These are phyloP conservation scores for Leishmania major DNA, from an alignment of 208 protist genomes.

Conservation along the genomic window DNA sequence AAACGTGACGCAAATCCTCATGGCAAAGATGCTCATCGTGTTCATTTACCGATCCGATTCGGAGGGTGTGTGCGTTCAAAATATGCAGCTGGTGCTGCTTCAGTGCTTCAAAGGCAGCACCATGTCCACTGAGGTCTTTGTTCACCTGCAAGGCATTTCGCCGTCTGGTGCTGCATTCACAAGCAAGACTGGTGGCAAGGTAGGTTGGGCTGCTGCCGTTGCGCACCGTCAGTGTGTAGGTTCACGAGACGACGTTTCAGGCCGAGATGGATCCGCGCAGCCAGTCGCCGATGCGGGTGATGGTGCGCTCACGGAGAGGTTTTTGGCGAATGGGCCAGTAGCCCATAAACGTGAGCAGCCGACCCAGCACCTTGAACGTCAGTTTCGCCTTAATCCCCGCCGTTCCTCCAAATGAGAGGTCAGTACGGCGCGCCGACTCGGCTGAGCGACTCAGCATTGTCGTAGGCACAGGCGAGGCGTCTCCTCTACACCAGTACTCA, in stretches of 20 bases:
- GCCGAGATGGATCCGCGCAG: constrained; percentile 60
- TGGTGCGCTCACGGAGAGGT: constrained; percentile 56
- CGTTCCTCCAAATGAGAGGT: constrained; percentile 9
- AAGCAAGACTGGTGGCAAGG: constrained; percentile 25
- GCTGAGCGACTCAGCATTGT: constrained; percentile 17
- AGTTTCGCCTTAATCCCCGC: constrained; percentile 27
- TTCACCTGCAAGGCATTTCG: constrained; percentile 45
- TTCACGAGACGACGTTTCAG: constrained; percentile 66
- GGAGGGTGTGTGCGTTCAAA: constrained; percentile 42
- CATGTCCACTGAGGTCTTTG: constrained; percentile 53
- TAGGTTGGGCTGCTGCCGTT: constrained; percentile 60
- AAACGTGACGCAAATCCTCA: constrained; percentile 52
- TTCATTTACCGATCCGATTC: constrained; percentile 54
- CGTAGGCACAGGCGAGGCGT: neutral
- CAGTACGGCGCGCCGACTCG: constrained; percentile 2
- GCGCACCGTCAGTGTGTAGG: constrained; percentile 53
- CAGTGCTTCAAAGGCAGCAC: constrained; percentile 42
- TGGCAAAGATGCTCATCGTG: constrained; percentile 58
- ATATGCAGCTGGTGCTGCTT: constrained; percentile 55
- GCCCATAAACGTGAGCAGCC: constrained; percentile 25
- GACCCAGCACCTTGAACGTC: constrained; percentile 16
- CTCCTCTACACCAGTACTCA: neutral
- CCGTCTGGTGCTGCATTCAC: constrained; percentile 45
- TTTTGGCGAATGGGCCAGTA: constrained; percentile 43
- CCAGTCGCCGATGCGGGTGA: constrained; percentile 50